Conservation (phyloP, 164 flowering plant genomes). For the Nymphaea colorata region DNA sequence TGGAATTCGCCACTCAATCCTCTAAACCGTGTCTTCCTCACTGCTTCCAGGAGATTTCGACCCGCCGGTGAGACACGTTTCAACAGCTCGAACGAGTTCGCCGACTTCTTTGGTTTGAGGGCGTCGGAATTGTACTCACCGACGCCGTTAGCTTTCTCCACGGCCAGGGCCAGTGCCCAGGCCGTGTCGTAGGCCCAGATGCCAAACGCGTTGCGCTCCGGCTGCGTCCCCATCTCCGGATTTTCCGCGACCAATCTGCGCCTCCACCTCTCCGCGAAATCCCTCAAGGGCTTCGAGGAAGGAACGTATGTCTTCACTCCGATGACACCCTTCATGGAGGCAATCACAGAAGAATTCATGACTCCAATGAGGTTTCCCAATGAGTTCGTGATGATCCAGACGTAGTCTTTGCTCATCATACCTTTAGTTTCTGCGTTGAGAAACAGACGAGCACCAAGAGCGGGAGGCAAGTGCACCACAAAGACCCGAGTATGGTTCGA, state of each 20-base stretch:
- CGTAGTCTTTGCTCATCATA: slow-evolving; percentile 34
- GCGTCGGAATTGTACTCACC: not conserved
- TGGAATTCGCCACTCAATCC: slow-evolving; percentile 4
- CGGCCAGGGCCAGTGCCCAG: slow-evolving; percentile 1
- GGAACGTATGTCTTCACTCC: slow-evolving; percentile 26
- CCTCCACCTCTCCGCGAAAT: slow-evolving; percentile 8
- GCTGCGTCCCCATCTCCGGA: not conserved
- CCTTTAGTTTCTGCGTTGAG: slow-evolving; percentile 14
- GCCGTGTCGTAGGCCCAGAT: slow-evolving; percentile 2
- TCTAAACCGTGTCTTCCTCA: not conserved
- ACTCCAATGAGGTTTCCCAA: slow-evolving; percentile 9
- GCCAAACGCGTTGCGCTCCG: not conserved
- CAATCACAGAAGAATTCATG: slow-evolving; percentile 7
- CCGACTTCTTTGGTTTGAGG: not conserved
- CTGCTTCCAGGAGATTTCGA: not conserved
- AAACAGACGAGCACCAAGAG: slow-evolving; percentile 18
- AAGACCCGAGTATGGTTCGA: slow-evolving; percentile 29
- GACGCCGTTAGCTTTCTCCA: not conserved
- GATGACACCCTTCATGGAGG: slow-evolving; percentile 36
- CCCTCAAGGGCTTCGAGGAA: slow-evolving; percentile 9
- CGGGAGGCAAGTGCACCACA: slow-evolving; percentile 19
- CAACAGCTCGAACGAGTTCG: not conserved
- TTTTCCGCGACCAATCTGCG: not conserved
- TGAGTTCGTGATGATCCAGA: slow-evolving; percentile 31
- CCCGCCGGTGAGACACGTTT: not conserved